Percentiles rank a stretch among this genome's conserved stretches.
phyloP scores from a whole-genome alignment of 495 filamentous ascomycete species.

The Eremomyces bilateralis region DNA sequence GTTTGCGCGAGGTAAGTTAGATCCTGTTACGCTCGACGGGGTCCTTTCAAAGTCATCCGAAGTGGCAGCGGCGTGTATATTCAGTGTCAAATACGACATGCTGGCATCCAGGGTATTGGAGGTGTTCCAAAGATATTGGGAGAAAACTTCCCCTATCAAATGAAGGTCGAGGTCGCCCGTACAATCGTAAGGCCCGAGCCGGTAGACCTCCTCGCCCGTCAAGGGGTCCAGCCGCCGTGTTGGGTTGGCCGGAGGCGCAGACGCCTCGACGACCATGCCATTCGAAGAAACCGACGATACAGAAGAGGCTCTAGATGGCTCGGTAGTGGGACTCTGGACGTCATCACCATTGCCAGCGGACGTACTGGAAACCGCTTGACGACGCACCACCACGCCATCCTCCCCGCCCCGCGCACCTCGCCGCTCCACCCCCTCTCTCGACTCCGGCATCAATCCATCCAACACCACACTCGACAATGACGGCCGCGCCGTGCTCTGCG shows the following conservation, averaged over 20 bases:
- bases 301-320: background rate
- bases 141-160: conserved; percentile 25
- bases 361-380: conserved; percentile 3
- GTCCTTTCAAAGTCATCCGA: conserved; percentile 18
- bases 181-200: conserved; percentile 36
- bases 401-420: no score
- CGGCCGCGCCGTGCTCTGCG: background rate
- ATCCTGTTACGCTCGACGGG: conserved; percentile 19
- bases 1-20: conserved; percentile 12
- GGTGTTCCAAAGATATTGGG: conserved; percentile 26
- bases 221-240: conserved; percentile 13
- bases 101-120: conserved; percentile 25
- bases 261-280: no score
- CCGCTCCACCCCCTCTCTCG: no score
- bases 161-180: conserved; percentile 26
- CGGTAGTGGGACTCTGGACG: no score
- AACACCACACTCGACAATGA: conserved; percentile 2
- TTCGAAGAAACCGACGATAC: background rate
- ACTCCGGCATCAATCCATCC: no score
- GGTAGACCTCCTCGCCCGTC: conserved; percentile 19
- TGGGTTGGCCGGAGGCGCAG: conserved; percentile 12
- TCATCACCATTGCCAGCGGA: no score
- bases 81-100: conserved; percentile 28
- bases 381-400: background rate
- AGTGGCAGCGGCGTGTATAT: conserved; percentile 35